Base-by-base conservation (phyloP, 2,329 filamentous ascomycete genomes). In the Hypoxylon rubiginosum region DNA sequence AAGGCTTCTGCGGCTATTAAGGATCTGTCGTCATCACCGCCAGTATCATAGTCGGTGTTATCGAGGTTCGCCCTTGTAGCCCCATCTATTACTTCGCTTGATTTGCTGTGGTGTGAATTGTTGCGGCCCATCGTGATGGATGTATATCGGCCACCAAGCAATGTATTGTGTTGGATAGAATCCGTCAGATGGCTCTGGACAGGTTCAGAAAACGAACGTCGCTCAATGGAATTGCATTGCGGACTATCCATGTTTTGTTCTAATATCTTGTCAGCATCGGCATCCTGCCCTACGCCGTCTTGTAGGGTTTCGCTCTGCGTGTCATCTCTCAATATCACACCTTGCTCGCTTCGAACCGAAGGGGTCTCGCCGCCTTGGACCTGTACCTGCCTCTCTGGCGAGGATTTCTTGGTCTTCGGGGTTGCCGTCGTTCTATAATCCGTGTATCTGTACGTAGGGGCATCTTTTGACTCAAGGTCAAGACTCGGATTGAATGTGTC, bases 311-410 rank as follows among this genome's bases (percentile, higher is more conserved):
- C 70, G 21, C 67, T 70, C n/a, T 66, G 66, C 19, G 65, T 64
- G 28, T 74, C 74, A 34, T 75, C 72, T 58, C 72, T 70, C 54
- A 77, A 55, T 49, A 77, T 77, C 3, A 77, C 67, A 3, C 74
- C 76, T 61, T 77, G 73, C 48, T 78, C 76, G 43, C 75, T 78
- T 55, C 70, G 71, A 58, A 77, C 77, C 24, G 76, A 75, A 13
- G 73, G 73, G 19, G 72, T 62, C 13, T 58, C 60, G 19, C 70
- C 70, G n/a, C 66, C 69, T 57, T 72, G 68, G 8, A 77, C 70
- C 36, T 77, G 71, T 1, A 77, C 73, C 11, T 73, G 73, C 34
- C 66, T 70, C 52, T 71, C 68, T 43, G 71, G 75, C 3, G 73
- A 73, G 21, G 72, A 72, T 30, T 64, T 68, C 50, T 74, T 73